Base-by-base conservation (phyloP, 140 eudicot species). In the Flaveria floridana region DNA sequence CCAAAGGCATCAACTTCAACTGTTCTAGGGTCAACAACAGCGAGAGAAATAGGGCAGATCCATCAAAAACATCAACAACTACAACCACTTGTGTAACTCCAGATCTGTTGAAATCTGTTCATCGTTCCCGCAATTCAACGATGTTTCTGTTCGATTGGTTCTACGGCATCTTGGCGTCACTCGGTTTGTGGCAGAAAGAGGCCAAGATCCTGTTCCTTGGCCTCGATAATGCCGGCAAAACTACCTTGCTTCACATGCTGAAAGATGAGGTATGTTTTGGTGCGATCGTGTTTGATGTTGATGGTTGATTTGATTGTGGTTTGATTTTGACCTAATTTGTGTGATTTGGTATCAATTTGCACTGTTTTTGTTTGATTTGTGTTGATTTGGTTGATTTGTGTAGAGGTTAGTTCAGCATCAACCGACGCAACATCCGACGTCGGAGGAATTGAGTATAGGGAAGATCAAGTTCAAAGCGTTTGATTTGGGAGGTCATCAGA, bases 401-500 rank as follows among this genome's bases (percentile, higher is more conserved):
- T 65, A 86, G 91, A 81, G 91, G 76, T 81, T 86, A 72, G 91
- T 86, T 74, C 91, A 86, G 62, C 91, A 86, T 74, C 87, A 84
- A 55, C 88, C 91, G 58, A 84, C 91, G 42, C 91, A 86, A 72
- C 84, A 86, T 71, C 91, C 91, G 15, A 86, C 91, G 8, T 83
- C 86, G 8, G 91, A 86, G 39, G 91, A 86, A 77, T 82, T 86
- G 80, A 86, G 91, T 79, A 86, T 86, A 14, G 91, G 91, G 34
- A 86, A 84, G 65, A 86, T 86, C 76, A 86, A 86, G 83, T 86
- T 86, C 68, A 86, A 86, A 70, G 91, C 91, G 18, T 86, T 86
- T 58, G 91, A 86, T 84, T 82, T 86, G 75, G 91, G 91, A 21
- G 91, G 91, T 20, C 91, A 86, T 76, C 91, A 86, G 83, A 86